Base-by-base conservation (phyloP, 225 moss, liverwort and hornwort genomes). In the Rhytidiadelphus loreus region DNA sequence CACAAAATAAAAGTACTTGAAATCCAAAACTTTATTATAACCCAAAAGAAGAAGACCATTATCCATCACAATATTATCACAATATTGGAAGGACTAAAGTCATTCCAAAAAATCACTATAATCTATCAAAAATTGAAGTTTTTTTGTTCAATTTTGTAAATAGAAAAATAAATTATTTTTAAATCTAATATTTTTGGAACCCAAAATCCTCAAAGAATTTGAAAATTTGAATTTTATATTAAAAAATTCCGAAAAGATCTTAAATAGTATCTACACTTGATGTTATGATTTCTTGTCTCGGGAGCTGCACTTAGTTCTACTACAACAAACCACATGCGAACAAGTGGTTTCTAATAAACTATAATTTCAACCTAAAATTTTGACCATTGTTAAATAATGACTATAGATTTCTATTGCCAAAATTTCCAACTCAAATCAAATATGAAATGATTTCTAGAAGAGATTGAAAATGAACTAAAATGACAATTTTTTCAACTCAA, bases 241-340 rank as follows among this genome's bases (percentile, higher is more conserved):
- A 71, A 2, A 0, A 44, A 43, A 1, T 43, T 72, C 2, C 1
- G 0, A 29, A 29, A 39, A 28, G 4, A 10, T 57, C n/a, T 37
- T 78, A 4, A 58, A 25, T 9, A 79, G 11, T 58, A 57, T 58
- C 28, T 4, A 18, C 4, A 29, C 12, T 48, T 48, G 2, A 48
- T 32, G 7, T 48, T 37, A 24, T 3, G 9, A 16, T 3, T 55
- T 15, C 11, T 55, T 15, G 52, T n/a, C n/a, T n/a, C n/a, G n/a
- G n/a, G n/a, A n/a, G n/a, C n/a, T n/a, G n/a, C n/a, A n/a, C n/a
- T n/a, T n/a, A n/a, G n/a, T n/a, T n/a, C n/a, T n/a, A n/a, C n/a
- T n/a, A n/a, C n/a, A n/a, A n/a, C n/a, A n/a, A n/a, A n/a, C n/a
- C n/a, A n/a, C n/a, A n/a, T n/a, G n/a, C n/a, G n/a, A n/a, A n/a